phyloP scores from a whole-genome alignment of 768 basidiomycete genomes.

The Dentipellis fragilis region DNA sequence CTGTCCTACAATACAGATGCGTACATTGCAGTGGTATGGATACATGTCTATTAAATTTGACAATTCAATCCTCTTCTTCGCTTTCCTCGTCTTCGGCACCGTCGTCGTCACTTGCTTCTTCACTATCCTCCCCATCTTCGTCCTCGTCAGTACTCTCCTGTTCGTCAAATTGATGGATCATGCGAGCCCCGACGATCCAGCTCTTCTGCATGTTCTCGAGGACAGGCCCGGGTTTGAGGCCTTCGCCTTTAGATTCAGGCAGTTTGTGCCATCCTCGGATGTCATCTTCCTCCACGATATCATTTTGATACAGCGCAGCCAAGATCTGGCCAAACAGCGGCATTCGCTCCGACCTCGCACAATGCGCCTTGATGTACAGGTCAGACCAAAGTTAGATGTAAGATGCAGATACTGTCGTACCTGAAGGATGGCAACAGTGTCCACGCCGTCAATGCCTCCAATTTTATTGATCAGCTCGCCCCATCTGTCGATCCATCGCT shows the following conservation, averaged over 20 bases:
- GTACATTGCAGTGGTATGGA: not conserved
- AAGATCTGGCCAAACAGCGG: conserved; percentile 79
- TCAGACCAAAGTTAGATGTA: not conserved
- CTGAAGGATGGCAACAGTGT: conserved; percentile 74
- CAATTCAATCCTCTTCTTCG: conserved; percentile 21
- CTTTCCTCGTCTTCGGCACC: conserved; percentile 20
- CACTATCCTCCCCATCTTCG: conserved; percentile 18
- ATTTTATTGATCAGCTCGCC: conserved; percentile 73
- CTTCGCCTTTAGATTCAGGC: conserved; percentile 44
- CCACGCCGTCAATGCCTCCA: conserved; percentile 74
- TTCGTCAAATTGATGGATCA: conserved; percentile 77
- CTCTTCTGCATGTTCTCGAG: conserved; percentile 54
- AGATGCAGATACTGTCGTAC: conserved; percentile 25
- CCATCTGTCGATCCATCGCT: conserved; percentile 62
- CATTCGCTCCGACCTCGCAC: conserved; percentile 50
- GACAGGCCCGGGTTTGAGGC: conserved; percentile 27
- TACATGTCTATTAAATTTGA: not conserved
- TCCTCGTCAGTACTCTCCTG: conserved; percentile 52
- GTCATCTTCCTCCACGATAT: conserved; percentile 85
- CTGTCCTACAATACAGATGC: not conserved
- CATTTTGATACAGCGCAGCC: conserved; percentile 81
- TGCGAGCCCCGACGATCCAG: conserved; percentile 59
- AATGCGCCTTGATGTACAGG: conserved; percentile 40
- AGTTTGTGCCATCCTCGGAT: conserved; percentile 78
- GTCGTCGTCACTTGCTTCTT: conserved; percentile 15